phyloP scores from a whole-genome alignment of 2,329 filamentous ascomycete genomes.

The Raffaelea albimanens region DNA sequence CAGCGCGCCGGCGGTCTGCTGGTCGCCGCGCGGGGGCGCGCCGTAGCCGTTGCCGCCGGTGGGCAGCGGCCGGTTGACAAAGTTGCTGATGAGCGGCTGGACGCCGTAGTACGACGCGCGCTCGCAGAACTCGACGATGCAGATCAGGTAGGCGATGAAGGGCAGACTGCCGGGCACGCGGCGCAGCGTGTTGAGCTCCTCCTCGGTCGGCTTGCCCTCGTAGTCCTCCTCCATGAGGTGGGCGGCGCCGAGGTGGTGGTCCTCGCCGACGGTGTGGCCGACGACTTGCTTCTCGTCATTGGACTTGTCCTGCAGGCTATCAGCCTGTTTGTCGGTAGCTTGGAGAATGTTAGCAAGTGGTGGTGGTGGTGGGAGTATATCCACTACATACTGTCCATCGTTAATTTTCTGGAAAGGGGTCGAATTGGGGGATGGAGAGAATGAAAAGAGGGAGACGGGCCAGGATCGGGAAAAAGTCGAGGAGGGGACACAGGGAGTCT shows the following conservation, averaged over 20 bases:
- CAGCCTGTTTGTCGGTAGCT: neutral
- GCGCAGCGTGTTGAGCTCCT: slow-evolving; percentile 51
- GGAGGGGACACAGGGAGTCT: neutral
- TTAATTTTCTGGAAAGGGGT: too few relatives aligned
- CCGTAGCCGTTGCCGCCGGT: slow-evolving; percentile 39
- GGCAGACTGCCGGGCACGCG: slow-evolving; percentile 57
- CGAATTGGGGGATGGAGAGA: neutral
- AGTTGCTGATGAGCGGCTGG: slow-evolving; percentile 59
- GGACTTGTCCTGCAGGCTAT: too few relatives aligned
- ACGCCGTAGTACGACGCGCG: slow-evolving; percentile 72
- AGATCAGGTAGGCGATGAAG: slow-evolving; percentile 58
- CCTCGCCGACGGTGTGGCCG: neutral
- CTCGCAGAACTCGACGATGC: slow-evolving; percentile 66
- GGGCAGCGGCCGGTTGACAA: slow-evolving; percentile 48
- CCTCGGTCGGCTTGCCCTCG: slow-evolving; percentile 47
- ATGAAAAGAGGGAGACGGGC: neutral
- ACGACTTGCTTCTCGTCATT: slow-evolving; percentile 4
- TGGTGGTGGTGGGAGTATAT: too few relatives aligned
- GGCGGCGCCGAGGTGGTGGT: slow-evolving; percentile 5
- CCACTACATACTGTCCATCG: too few relatives aligned
- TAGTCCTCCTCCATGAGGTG: slow-evolving; percentile 12
- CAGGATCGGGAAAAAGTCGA: neutral
- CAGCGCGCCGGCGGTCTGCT: slow-evolving; percentile 47
- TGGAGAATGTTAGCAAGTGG: too few relatives aligned
- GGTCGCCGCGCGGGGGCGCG: slow-evolving; percentile 27